A percentile compares a stretch with the other conserved stretches of the same genome.
These are phyloP conservation scores for Senna siamea DNA, from an alignment of 306 rosid genomes.

Conservation along the genomic window DNA sequence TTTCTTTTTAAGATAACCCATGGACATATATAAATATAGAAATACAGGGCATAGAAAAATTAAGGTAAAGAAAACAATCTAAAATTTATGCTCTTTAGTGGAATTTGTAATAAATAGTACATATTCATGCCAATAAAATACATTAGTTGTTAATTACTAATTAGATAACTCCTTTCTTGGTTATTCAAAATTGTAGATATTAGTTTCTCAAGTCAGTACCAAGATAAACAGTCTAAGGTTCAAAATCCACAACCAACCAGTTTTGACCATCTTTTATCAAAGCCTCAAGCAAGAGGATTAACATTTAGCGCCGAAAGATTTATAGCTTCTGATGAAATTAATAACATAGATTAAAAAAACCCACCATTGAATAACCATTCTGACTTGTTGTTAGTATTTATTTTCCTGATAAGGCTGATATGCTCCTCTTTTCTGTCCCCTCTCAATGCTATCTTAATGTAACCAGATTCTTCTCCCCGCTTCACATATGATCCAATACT, in stretches of 20 bases:
- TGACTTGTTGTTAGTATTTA: conserved; percentile 76
- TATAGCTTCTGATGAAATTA: conserved; percentile 8
- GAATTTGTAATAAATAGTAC: background rate
- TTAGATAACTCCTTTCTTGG: background rate
- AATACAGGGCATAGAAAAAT: conserved; percentile 28
- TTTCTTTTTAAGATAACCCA: conserved; percentile 10
- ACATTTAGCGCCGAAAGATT: conserved; percentile 11
- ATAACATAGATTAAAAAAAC: conserved; percentile 10
- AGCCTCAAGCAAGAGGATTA: conserved; percentile 33
- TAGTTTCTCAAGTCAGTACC: conserved; percentile 3
- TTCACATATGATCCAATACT: conserved; percentile 84
- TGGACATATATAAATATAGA: background rate
- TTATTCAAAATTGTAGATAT: background rate
- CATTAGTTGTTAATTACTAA: background rate
- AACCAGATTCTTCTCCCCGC: conserved; percentile 87
- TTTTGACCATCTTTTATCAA: conserved; percentile 12
- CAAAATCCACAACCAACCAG: background rate
- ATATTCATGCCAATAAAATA: background rate
- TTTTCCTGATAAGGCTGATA: conserved; percentile 66
- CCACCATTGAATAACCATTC: conserved; percentile 88
- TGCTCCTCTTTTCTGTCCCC: conserved; percentile 62
- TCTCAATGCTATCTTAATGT: conserved; percentile 70
- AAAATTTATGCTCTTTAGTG: conserved; percentile 21
- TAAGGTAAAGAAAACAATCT: conserved; percentile 3
- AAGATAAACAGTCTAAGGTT: background rate